phyloP scores from a whole-genome alignment of 1,284 basidiomycete species.

The Stygiomarasmius scandens region DNA sequence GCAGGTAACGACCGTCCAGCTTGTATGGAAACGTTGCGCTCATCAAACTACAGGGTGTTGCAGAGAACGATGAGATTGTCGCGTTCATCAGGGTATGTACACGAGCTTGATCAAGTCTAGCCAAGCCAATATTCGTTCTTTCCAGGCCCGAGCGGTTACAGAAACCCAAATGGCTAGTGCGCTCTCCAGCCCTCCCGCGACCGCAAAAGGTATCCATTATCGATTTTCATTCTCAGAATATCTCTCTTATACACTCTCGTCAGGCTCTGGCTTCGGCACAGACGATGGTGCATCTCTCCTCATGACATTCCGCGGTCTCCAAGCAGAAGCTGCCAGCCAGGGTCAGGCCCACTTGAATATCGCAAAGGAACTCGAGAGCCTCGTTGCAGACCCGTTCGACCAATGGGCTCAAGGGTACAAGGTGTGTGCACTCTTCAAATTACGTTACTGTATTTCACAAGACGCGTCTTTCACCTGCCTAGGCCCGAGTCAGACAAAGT shows the following conservation, averaged over 20 bases:
- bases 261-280: slow-evolving; percentile 67
- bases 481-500: slow-evolving; percentile 64
- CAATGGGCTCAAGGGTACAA: slow-evolving; percentile 73
- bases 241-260: slow-evolving; percentile 7
- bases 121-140: slow-evolving; percentile 7
- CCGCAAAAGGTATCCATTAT: slow-evolving; percentile 47
- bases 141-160: slow-evolving; percentile 64
- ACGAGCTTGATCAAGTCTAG: slow-evolving; percentile 1
- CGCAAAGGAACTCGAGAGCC: slow-evolving; percentile 65
- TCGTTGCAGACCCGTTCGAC: slow-evolving; percentile 76
- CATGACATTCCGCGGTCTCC: slow-evolving; percentile 77
- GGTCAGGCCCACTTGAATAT: slow-evolving; percentile 67
- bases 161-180: slow-evolving; percentile 64
- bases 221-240: neutral
- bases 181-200: slow-evolving; percentile 54
- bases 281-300: slow-evolving; percentile 82
- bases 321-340: slow-evolving; percentile 67
- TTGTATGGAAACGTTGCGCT: slow-evolving; percentile 13
- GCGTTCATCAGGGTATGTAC: slow-evolving; percentile 75
- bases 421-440: slow-evolving; percentile 37
- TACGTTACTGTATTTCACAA: neutral
- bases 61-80: slow-evolving; percentile 81
- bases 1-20: slow-evolving; percentile 52
- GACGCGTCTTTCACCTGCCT: slow-evolving; percentile 4
- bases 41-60: slow-evolving; percentile 55